These are phyloP conservation scores for Amoebophrya sp. DNA, from an alignment of 169 alveolate species.

Conservation along the genomic window DNA sequence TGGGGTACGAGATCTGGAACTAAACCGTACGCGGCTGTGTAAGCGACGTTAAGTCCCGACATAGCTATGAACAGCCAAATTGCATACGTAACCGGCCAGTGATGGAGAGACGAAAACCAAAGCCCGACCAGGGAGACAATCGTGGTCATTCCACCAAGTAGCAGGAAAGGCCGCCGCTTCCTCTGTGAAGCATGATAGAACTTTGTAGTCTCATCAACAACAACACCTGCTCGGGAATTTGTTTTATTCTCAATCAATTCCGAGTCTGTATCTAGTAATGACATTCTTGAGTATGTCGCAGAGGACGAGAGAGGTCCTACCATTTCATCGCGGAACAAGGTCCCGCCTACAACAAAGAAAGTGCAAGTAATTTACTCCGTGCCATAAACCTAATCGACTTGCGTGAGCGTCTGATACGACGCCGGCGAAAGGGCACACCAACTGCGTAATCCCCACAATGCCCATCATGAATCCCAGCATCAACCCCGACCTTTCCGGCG, in stretches of 20 bases:
- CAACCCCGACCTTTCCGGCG: neutral
- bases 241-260: too few species aligned
- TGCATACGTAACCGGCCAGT: neutral
- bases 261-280: too few species aligned
- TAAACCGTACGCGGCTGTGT: slow-evolving; percentile 25
- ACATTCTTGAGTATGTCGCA: too few species aligned
- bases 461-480: slow-evolving; percentile 28
- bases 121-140: neutral
- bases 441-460: slow-evolving; percentile 26
- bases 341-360: too few species aligned
- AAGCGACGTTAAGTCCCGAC: neutral
- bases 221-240: too few species aligned
- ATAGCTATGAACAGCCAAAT: neutral
- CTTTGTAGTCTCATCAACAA: too few species aligned
- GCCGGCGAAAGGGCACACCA: slow-evolving; percentile 27
- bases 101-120: neutral
- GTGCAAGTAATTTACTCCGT: too few species aligned
- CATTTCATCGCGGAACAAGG: too few species aligned
- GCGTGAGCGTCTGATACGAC: neutral
- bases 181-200: too few species aligned
- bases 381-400: too few species aligned
- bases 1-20: slow-evolving; percentile 3
- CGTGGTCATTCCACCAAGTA: neutral
- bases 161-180: too few species aligned
- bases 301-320: too few species aligned